These are phyloP conservation scores for Eremomyces bilateralis DNA, from an alignment of 495 filamentous ascomycete species.

Conservation along the genomic window DNA sequence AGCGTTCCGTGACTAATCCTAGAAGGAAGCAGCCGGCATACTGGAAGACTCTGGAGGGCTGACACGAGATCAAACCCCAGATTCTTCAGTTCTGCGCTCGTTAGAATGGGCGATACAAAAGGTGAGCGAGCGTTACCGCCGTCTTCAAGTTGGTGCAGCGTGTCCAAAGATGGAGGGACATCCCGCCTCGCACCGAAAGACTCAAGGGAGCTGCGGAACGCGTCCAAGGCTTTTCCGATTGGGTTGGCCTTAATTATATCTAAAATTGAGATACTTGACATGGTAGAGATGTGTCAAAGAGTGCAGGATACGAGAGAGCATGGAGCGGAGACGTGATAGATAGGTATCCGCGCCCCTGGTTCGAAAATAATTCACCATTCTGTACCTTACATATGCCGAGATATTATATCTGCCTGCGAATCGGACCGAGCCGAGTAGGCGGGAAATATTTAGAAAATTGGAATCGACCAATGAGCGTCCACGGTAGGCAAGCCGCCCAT, in stretches of 20 bases:
- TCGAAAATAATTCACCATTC: too few species aligned
- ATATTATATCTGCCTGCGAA: too few species aligned
- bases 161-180: conserved; percentile 11
- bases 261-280: conserved; percentile 9
- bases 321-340: too few species aligned
- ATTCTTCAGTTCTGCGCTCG: conserved; percentile 6
- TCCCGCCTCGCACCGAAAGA: conserved; percentile 12
- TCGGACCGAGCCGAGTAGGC: too few species aligned
- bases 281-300: conserved; percentile 1
- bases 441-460: too few species aligned
- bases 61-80: conserved; percentile 8
- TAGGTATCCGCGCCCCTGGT: too few species aligned
- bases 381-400: too few species aligned
- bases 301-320: conserved; percentile 1
- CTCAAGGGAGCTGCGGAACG: conserved; percentile 16
- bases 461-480: too few species aligned
- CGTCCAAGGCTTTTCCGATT: conserved; percentile 18
- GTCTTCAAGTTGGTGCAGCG: conserved; percentile 13
- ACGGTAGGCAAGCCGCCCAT: too few species aligned
- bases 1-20: conserved; percentile 5
- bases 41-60: conserved; percentile 13
- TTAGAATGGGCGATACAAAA: conserved; percentile 3
- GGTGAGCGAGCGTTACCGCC: conserved; percentile 12
- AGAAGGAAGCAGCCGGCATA: conserved; percentile 12
- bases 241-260: conserved; percentile 17